These are phyloP conservation scores for Penicillium sp. DNA, from an alignment of 2,329 filamentous ascomycete species.

Conservation along the genomic window DNA sequence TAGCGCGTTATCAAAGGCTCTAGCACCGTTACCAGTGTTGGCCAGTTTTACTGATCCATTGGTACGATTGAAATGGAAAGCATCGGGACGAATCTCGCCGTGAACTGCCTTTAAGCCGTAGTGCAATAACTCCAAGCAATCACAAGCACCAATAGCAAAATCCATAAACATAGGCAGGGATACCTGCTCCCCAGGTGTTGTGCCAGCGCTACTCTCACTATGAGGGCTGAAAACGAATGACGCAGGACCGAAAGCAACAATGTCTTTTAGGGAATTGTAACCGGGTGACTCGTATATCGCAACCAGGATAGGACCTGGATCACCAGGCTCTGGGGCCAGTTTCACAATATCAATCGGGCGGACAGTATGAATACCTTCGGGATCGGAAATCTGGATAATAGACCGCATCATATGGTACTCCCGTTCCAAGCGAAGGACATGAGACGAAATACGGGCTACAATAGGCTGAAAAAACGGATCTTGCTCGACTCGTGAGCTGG, in stretches of 20 bases:
- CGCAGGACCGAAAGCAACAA: conserved; percentile 74
- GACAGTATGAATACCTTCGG: conserved; percentile 69
- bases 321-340: conserved; percentile 63
- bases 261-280: conserved; percentile 63
- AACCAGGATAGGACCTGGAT: conserved; percentile 68
- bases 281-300: conserved; percentile 79
- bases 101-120: conserved; percentile 83
- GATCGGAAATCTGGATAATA: conserved; percentile 67
- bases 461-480: conserved; percentile 56
- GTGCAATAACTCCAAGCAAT: conserved; percentile 86
- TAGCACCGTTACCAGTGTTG: conserved; percentile 79
- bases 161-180: conserved; percentile 76
- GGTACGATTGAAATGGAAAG: conserved; percentile 78
- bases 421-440: conserved; percentile 78
- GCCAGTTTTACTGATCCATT: conserved; percentile 70
- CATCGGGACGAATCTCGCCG: conserved; percentile 84
- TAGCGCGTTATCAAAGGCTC: conserved; percentile 86
- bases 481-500: conserved; percentile 36
- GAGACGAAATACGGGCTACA: conserved; percentile 76
- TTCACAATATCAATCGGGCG: conserved; percentile 76
- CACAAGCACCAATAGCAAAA: conserved; percentile 82
- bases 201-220: conserved; percentile 41
- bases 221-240: conserved; percentile 60
- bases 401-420: conserved; percentile 79
- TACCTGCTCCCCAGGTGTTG: conserved; percentile 56